Evolutionary conservation across 1,139 yeast genomes (phyloP), one percentile per base, ranked within the genome.

Genomic region (Yamadazyma friedrichii): DNA sequence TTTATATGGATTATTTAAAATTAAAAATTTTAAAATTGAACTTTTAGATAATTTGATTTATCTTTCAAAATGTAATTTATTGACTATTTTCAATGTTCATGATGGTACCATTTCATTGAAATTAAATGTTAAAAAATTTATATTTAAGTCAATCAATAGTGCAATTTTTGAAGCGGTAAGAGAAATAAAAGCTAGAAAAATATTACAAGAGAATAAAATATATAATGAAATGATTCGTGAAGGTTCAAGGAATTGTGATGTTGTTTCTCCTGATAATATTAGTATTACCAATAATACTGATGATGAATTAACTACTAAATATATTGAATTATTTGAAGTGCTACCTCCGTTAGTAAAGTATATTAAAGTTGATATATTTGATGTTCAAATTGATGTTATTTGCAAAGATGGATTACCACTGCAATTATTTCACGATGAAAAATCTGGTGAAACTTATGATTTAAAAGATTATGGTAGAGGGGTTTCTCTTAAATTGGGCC

Each of bases 361-460:
- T 2, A 47, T 68, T 9, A 62, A 58, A 44, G 41, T 65, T 17
- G 55, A 55, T 16, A 46, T 68, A 10, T 44, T 61, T 3, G 51
- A 58, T 15, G 38, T 70, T 15, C 66, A 64, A 41, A 58, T 65
- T 1, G 72, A 68, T 42, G 56, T 72, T 11, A 58, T 68, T 13
- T 70, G 76, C 45, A 70, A 70, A 42, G 78, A 72, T 44, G 66
- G 67, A 4, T 54, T 73, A 15, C 78, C 78, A 0, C 56, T 61
- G 38, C 66, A 64, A 39, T 45, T 47, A 1, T 50, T 65, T 9
- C 52, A 39, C 33, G 71, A 67, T 37, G 54, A 55, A 2, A 45
- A 46, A 2, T 39, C 60, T 1, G 54, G 52, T 2, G 46, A 59
- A 33, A 58, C 64, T 6, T 49, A 67, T 15, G 70, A 73, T 46